phyloP scores from a whole-genome alignment of 163 green algal genomes.

The Coccomyxa subellipsoidea region DNA sequence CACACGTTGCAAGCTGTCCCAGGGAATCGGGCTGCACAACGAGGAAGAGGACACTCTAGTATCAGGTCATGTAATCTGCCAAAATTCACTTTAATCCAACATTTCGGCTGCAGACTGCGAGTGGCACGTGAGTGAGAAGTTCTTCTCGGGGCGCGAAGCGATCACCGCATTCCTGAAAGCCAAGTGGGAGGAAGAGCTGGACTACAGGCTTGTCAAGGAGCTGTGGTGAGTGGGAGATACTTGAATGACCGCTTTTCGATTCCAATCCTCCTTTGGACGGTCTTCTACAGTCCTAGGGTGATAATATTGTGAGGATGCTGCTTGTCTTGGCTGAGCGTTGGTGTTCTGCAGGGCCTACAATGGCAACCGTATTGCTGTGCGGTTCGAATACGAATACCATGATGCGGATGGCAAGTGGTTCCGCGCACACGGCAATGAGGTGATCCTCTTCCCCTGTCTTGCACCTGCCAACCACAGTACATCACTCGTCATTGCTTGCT shows the following conservation, averaged over 20 bases:
- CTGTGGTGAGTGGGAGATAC: conserved; percentile 28
- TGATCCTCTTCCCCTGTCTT: not conserved
- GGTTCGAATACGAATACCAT: conserved; percentile 48
- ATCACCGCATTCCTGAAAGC: conserved; percentile 42
- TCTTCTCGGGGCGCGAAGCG: conserved; percentile 43
- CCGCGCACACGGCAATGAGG: conserved; percentile 30
- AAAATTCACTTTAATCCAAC: no score
- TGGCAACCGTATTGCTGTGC: conserved; percentile 6
- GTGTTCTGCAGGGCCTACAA: not conserved
- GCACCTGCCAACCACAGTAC: not conserved
- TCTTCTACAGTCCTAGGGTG: no score
- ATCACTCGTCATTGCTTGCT: not conserved
- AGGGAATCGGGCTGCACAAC: no score
- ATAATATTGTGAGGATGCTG: no score
- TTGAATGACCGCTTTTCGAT: no score
- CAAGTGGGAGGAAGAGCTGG: conserved; percentile 53
- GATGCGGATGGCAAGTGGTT: conserved; percentile 26
- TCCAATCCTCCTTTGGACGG: no score
- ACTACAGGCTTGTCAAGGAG: conserved; percentile 44
- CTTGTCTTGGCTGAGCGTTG: no score
- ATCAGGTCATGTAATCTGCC: no score
- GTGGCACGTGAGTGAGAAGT: conserved; percentile 52
- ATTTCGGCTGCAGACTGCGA: conserved; percentile 30
- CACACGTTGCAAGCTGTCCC: no score
- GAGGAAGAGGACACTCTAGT: no score